A percentile compares a stretch with the other conserved stretches of the same genome.
Evolutionary conservation across 352 stramenopile genomes (phyloP).

Genomic region (Phytophthora cajani): DNA sequence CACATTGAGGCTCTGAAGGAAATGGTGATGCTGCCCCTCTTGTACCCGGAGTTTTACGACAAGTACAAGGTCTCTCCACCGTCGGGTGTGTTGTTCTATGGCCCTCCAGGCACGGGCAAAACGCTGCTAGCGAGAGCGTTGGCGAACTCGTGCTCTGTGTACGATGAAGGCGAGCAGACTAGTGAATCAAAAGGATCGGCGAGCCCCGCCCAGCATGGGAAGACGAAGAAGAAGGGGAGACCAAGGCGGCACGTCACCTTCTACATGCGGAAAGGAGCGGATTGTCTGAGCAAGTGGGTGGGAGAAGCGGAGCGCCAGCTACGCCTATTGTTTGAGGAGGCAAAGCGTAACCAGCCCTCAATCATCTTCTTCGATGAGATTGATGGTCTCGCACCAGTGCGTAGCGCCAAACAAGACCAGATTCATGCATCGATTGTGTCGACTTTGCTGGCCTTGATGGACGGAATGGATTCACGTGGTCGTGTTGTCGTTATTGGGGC

Average conservation of each 20-base stretch:
- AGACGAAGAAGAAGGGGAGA: slow-evolving; percentile 27
- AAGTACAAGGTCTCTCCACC: slow-evolving; percentile 88
- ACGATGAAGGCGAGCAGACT: slow-evolving; percentile 21
- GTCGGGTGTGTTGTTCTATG: slow-evolving; percentile 90
- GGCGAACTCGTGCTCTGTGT: slow-evolving; percentile 84
- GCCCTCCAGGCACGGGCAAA: slow-evolving; percentile 93
- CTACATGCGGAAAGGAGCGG: slow-evolving; percentile 94
- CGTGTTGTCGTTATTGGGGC: slow-evolving; percentile 98
- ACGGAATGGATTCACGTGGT: slow-evolving; percentile 85
- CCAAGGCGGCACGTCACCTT: slow-evolving; percentile 85
- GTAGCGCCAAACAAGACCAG: slow-evolving; percentile 94
- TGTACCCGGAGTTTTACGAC: slow-evolving; percentile 94
- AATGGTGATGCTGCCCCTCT: slow-evolving; percentile 93
- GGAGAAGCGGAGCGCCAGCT: slow-evolving; percentile 93
- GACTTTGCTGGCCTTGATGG: slow-evolving; percentile 93
- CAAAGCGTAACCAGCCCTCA: slow-evolving; percentile 88
- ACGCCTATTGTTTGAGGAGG: slow-evolving; percentile 92
- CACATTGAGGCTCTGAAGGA: slow-evolving; percentile 93
- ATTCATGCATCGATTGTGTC: slow-evolving; percentile 95
- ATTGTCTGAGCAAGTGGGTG: slow-evolving; percentile 93
- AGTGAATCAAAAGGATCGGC: slow-evolving; percentile 1
- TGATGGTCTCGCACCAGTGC: slow-evolving; percentile 91
- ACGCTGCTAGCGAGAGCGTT: slow-evolving; percentile 90
- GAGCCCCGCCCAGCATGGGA: background rate
- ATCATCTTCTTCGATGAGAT: slow-evolving; percentile 98